phyloP scores from a whole-genome alignment of 2,329 filamentous ascomycete species.

The Aspergillus caelatus region DNA sequence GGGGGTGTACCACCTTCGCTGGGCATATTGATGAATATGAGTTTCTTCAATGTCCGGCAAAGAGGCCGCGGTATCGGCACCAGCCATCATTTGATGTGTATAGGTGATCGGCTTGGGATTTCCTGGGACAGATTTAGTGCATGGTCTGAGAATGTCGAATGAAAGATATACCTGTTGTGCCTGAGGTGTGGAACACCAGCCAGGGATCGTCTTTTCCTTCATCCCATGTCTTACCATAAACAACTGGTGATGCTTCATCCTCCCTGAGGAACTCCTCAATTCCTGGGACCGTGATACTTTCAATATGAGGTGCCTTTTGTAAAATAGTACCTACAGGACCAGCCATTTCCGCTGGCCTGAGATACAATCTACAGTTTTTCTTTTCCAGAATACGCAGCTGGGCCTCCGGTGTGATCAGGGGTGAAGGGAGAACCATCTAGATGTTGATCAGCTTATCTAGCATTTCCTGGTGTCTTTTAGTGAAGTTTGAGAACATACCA shows the following conservation, averaged over 20 bases:
- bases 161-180: conserved; percentile 28
- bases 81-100: not conserved
- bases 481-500: not conserved
- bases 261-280: conserved; percentile 20
- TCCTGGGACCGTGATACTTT: conserved; percentile 18
- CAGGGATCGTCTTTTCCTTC: conserved; percentile 31
- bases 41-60: conserved; percentile 14
- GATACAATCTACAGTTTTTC: conserved; percentile 22
- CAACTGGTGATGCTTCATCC: conserved; percentile 11
- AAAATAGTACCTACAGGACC: conserved; percentile 11
- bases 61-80: not conserved
- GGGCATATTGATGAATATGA: conserved; percentile 15
- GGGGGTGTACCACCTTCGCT: conserved; percentile 23
- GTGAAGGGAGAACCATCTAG: not conserved
- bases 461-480: not conserved
- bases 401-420: not conserved
- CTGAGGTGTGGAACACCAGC: conserved; percentile 32
- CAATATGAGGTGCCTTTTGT: conserved; percentile 14
- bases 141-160: not conserved
- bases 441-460: not conserved
- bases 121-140: not conserved
- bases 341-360: conserved; percentile 18
- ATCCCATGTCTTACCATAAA: conserved; percentile 29
- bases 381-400: conserved; percentile 19
- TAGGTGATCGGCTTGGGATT: not conserved